A percentile compares a stretch with the other conserved stretches of the same genome.
phyloP scores from a whole-genome alignment of 169 alveolate genomes.

The Cyclospora cayetanensis region DNA sequence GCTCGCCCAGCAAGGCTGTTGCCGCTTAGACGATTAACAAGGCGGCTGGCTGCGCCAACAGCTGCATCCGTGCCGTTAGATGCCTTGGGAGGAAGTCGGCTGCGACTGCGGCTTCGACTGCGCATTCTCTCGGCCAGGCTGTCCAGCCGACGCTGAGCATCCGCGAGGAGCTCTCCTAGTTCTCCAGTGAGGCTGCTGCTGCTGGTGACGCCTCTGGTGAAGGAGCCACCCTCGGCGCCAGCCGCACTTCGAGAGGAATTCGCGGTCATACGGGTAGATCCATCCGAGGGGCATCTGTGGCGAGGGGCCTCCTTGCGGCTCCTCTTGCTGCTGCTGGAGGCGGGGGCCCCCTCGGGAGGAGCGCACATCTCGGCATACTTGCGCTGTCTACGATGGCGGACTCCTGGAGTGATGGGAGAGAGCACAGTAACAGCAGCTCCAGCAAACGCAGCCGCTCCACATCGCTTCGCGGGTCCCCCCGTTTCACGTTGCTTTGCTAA shows the following conservation, averaged over 20 bases:
- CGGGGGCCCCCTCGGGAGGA: background rate
- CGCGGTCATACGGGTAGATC: too few relatives aligned
- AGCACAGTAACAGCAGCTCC: background rate
- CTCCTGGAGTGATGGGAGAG: background rate
- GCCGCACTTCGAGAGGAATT: too few relatives aligned
- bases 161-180: background rate
- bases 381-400: background rate
- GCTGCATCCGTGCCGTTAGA: background rate
- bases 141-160: background rate
- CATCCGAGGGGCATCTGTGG: too few relatives aligned
- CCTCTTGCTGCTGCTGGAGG: background rate
- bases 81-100: background rate
- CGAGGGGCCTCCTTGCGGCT: background rate
- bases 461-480: too few relatives aligned
- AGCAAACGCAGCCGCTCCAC: too few relatives aligned
- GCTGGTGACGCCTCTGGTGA: background rate
- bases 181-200: slow-evolving; percentile 6
- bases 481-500: too few relatives aligned
- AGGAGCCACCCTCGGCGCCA: too few relatives aligned
- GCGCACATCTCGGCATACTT: background rate
- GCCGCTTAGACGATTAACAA: background rate
- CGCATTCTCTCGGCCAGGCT: background rate
- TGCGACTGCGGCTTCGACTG: background rate
- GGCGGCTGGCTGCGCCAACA: background rate
- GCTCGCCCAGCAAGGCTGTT: background rate